Percentiles rank a stretch among this genome's conserved stretches.
Conservation (phyloP, 306 rosid genomes). For the Rosa rugosa region DNA sequence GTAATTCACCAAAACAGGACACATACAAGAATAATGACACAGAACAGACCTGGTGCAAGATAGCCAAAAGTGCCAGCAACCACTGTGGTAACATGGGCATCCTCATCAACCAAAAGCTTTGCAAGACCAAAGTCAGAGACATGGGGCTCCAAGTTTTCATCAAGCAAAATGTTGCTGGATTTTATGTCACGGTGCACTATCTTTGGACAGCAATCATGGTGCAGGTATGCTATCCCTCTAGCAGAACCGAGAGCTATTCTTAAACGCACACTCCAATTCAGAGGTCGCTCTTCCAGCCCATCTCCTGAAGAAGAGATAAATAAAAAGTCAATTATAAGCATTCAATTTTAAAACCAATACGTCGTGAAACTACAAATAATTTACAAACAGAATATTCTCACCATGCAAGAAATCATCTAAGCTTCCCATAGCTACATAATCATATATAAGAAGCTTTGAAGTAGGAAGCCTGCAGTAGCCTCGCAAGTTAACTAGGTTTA, state of each 20-base stretch:
- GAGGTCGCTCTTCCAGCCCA: constrained; percentile 37
- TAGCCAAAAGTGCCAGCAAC: constrained; percentile 99
- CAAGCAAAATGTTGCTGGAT: constrained; percentile 92
- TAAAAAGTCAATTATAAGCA: not conserved
- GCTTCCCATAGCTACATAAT: constrained; percentile 77
- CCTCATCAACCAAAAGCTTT: constrained; percentile 89
- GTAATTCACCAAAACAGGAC: not conserved
- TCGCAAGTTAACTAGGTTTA: constrained; percentile 80
- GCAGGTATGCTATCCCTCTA: constrained; percentile 88
- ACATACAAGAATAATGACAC: not conserved
- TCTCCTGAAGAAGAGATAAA: constrained; percentile 30
- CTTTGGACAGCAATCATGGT: constrained; percentile 88
- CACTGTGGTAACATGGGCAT: constrained; percentile 92
- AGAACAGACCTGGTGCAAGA: constrained; percentile 81
- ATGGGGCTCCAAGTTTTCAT: constrained; percentile 81
- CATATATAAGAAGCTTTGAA: constrained; percentile 88
- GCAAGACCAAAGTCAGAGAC: constrained; percentile 96
- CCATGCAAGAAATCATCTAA: constrained; percentile 91
- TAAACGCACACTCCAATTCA: constrained; percentile 79
- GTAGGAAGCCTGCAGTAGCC: constrained; percentile 94
- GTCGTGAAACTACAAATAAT: not conserved
- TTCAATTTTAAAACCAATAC: not conserved
- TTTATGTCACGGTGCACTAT: constrained; percentile 87
- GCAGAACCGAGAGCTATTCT: constrained; percentile 94
- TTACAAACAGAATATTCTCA: constrained; percentile 23